Evolutionary conservation across 2,329 filamentous ascomycete species (phyloP), one percentile per base, ranked within the genome.

Genomic region (Didymellaceae sp.): DNA sequence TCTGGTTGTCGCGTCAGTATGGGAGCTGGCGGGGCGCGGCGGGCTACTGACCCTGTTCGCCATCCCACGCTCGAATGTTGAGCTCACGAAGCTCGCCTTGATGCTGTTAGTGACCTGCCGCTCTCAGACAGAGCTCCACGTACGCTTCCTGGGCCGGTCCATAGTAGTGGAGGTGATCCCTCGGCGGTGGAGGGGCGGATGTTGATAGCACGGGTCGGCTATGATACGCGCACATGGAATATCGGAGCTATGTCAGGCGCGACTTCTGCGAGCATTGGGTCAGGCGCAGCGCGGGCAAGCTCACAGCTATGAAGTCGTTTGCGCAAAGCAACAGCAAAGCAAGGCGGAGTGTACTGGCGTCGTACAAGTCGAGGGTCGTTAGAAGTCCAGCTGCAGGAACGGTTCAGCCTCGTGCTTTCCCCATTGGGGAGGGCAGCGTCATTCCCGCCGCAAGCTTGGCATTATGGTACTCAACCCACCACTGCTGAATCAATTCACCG

Each of bases 11-110:
- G 61, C 63, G 46, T 70, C 38, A 67, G 54, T 49, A 47, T 13
- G 38, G 14, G 40, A 44, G 22, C 28, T 43, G 25, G 48, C 49
- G 39, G 47, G 38, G 25, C 18, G 51, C 58, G 37, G 43, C 51
- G 44, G 34, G 52, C 38, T 55, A 58, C 51, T 70, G 59, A 96
- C 93, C 90, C 80, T 83, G 86, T 67, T 96, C 90, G 68, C 91
- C 92, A 71, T 88, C 82, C 94, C 94, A 99, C 56, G 88, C 90
- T 76, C 85, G 85, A 70, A 86, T 83, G 74, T 99, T 99, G 68
- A 95, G 80, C 77, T 88, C 84, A 80, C 91, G 90, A 77, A 97
- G 82, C 80, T 96, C 90, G 79, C 91, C 91, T 97, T 71, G 13
- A 31, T 13, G 21, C 7, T 37, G 57, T 73, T 47, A 74, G 68